Percentiles rank a stretch among this genome's conserved stretches.
phyloP scores from a whole-genome alignment of 2,329 filamentous ascomycete species.

The Diplodia sapinea region DNA sequence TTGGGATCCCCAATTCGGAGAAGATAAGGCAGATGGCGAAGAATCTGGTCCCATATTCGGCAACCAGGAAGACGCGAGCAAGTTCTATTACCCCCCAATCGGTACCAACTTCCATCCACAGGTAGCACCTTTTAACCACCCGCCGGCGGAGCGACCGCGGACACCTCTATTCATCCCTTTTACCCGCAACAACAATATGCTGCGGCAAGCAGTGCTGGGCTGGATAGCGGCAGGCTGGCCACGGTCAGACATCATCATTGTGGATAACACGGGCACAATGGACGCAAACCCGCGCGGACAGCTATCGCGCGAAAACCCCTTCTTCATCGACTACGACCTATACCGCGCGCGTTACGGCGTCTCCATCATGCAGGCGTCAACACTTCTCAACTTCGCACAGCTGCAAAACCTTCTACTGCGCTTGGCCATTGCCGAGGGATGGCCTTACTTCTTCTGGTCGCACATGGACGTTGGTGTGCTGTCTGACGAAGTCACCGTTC shows the following conservation, averaged over 20 bases:
- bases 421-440: slow-evolving; percentile 52
- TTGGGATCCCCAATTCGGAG: not conserved
- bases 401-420: slow-evolving; percentile 62
- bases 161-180: slow-evolving; percentile 66
- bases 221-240: slow-evolving; percentile 68
- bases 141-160: slow-evolving; percentile 29
- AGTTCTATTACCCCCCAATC: slow-evolving; percentile 33
- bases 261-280: slow-evolving; percentile 66
- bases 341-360: slow-evolving; percentile 53
- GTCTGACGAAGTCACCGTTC: slow-evolving; percentile 47
- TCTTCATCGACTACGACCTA: slow-evolving; percentile 61
- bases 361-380: slow-evolving; percentile 58
- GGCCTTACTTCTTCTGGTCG: slow-evolving; percentile 62
- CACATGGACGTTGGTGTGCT: slow-evolving; percentile 62
- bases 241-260: slow-evolving; percentile 60
- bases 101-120: slow-evolving; percentile 28
- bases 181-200: slow-evolving; percentile 61
- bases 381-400: slow-evolving; percentile 61
- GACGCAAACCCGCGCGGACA: slow-evolving; percentile 57
- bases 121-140: slow-evolving; percentile 32
- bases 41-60: slow-evolving; percentile 7
- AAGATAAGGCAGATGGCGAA: not conserved
- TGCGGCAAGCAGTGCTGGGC: slow-evolving; percentile 62
- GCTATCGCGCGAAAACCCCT: slow-evolving; percentile 61
- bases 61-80: not conserved